Percentiles rank a stretch among this genome's conserved stretches.
phyloP scores from a whole-genome alignment of 176 grass and related monocot species.

The Miscanthus lutarioriparius region DNA sequence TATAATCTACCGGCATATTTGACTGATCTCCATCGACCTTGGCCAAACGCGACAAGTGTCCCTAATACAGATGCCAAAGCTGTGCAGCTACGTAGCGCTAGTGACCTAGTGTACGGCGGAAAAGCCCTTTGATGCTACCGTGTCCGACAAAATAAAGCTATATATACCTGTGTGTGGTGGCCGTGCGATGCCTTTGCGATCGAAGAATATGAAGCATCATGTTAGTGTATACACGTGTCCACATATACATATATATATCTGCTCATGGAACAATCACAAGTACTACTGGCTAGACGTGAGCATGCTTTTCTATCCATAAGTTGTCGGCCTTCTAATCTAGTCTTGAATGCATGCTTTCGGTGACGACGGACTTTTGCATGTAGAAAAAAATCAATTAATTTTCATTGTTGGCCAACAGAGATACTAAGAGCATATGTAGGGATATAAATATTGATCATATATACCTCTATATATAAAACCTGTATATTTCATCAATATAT shows the following conservation, averaged over 20 bases:
- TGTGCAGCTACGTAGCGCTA: not conserved
- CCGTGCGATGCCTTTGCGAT: slow-evolving; percentile 9
- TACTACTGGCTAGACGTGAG: not conserved
- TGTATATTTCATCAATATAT: not conserved
- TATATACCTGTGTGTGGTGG: not conserved
- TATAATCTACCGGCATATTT: not conserved
- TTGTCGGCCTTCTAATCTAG: not conserved
- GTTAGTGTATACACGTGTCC: not conserved
- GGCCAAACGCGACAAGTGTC: slow-evolving; percentile 4
- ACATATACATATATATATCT: not conserved
- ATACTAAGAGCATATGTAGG: not conserved
- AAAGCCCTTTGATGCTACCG: not conserved
- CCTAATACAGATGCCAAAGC: not conserved
- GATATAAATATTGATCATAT: not conserved
- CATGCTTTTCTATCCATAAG: not conserved
- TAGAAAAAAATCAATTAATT: not conserved
- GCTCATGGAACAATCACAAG: slow-evolving; percentile 8
- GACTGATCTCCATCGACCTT: not conserved
- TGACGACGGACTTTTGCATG: not conserved
- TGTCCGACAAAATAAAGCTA: slow-evolving; percentile 4
- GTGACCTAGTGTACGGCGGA: slow-evolving; percentile 1
- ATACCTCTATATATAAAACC: not conserved
- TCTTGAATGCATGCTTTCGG: not conserved
- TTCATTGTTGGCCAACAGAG: not conserved
- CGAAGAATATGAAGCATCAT: not conserved